Conservation (phyloP, 768 basidiomycete genomes). For the Psilocybe azurescens region DNA sequence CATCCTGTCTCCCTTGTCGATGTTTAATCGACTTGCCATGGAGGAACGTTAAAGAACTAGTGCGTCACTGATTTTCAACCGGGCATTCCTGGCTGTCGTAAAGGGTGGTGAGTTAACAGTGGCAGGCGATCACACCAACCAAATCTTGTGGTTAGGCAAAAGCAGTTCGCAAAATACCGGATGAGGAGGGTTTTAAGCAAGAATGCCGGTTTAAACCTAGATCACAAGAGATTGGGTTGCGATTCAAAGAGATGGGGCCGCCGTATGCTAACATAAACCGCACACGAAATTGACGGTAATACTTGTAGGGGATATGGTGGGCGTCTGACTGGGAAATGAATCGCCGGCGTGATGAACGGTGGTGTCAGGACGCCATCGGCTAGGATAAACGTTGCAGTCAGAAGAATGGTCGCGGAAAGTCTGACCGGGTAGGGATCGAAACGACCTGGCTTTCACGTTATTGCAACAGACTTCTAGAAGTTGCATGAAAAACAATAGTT, state of each 20-base stretch:
- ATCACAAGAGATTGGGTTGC: slow-evolving; percentile 18
- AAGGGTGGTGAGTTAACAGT: neutral
- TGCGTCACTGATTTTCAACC: neutral
- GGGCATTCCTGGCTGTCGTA: neutral
- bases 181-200: slow-evolving; percentile 15
- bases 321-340: slow-evolving; percentile 10
- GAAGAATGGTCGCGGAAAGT: slow-evolving; percentile 21
- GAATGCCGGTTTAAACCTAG: slow-evolving; percentile 24
- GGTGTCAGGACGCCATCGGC: slow-evolving; percentile 14
- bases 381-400: slow-evolving; percentile 20
- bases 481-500: neutral
- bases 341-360: slow-evolving; percentile 2
- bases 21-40: too few relatives aligned
- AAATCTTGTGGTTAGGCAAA: neutral
- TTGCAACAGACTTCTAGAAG: slow-evolving; percentile 9
- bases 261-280: neutral
- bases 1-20: too few relatives aligned
- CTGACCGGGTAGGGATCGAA: slow-evolving; percentile 8
- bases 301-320: slow-evolving; percentile 18
- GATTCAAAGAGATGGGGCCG: slow-evolving; percentile 20
- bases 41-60: neutral
- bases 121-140: neutral
- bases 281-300: slow-evolving; percentile 22
- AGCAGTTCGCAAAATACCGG: slow-evolving; percentile 16
- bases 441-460: neutral